phyloP scores from a whole-genome alignment of 805 yeast species.

The Yamadazyma sp. region DNA sequence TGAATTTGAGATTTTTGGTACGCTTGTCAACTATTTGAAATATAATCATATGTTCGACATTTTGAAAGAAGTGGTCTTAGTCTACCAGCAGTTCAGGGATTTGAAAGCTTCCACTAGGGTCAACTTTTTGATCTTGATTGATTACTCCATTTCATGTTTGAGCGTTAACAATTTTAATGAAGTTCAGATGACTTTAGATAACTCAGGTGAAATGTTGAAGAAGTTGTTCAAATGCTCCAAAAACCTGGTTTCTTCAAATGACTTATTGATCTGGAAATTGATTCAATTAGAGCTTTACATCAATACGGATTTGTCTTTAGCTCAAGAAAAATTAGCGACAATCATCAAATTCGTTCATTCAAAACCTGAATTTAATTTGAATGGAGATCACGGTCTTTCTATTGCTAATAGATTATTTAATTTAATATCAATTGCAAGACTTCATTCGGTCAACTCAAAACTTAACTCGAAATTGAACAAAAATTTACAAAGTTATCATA shows the following conservation, averaged over 20 bases:
- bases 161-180: neutral
- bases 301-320: conserved; percentile 13
- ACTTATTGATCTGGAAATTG: conserved; percentile 23
- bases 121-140: neutral
- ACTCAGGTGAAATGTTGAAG: conserved; percentile 3
- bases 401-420: conserved; percentile 21
- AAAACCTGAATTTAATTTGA: conserved; percentile 23
- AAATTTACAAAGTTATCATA: conserved; percentile 29
- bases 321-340: conserved; percentile 19
- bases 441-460: conserved; percentile 30
- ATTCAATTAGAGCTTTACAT: conserved; percentile 28
- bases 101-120: neutral
- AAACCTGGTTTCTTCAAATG: conserved; percentile 4
- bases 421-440: conserved; percentile 29
- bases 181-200: neutral
- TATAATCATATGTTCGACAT: conserved; percentile 19
- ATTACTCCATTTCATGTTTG: neutral
- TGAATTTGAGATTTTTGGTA: conserved; percentile 28
- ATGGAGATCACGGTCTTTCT: neutral
- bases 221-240: neutral
- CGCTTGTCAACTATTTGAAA: conserved; percentile 20
- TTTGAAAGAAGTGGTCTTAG: neutral
- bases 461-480: conserved; percentile 18
- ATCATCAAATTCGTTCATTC: conserved; percentile 21
- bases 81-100: neutral